Evolutionary conservation across 2,329 filamentous ascomycete species (phyloP), one percentile per base, ranked within the genome.

Genomic region (Beauveria scarabaeidicola): DNA sequence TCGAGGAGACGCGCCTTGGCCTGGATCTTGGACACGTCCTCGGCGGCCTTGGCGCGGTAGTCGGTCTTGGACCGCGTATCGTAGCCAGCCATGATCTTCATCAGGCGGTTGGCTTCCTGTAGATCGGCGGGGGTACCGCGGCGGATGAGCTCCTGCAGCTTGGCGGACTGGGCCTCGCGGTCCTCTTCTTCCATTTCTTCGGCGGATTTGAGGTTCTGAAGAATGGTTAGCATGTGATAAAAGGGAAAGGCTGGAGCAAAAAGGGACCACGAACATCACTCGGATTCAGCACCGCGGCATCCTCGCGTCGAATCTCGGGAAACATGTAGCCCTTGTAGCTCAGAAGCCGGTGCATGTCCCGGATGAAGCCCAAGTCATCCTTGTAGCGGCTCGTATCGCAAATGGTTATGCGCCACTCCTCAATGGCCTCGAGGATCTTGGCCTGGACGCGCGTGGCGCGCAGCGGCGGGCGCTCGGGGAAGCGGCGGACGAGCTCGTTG

Each of bases 151-250:
- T 99, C 94, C 71, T 99, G 94, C 19, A 99, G 81, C 74, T 99
- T 99, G n/a, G 94, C 94, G 3, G 91, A 96, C 70, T 99, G 94
- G 2, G 93, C 93, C 67, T 93, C 91, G 60, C 84, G 84, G 72
- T 99, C 94, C 74, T 99, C 94, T 68, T 95, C 91, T 70, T 99
- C 94, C 92, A 99, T 97, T 71, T 99, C 94, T 69, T 99, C 94
- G 25, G 90, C 91, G 0, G 93, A 97, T 75, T 95, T 91, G 48
- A 99, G 82, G 69, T 94, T 96, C 91, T 96, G 11, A 11, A 3
- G 21, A 19, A 52, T 21, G 15, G 6, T 17, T 6, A 40, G 15
- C 10, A 25, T 25, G 29, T 5, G 10, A 46, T 6, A 10, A 27
- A 2, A 15, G 15, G 21, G 7, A 44, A 21, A 9, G 11, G 6